phyloP scores from a whole-genome alignment of 306 rosid genomes.

The Adenanthera pavonina region DNA sequence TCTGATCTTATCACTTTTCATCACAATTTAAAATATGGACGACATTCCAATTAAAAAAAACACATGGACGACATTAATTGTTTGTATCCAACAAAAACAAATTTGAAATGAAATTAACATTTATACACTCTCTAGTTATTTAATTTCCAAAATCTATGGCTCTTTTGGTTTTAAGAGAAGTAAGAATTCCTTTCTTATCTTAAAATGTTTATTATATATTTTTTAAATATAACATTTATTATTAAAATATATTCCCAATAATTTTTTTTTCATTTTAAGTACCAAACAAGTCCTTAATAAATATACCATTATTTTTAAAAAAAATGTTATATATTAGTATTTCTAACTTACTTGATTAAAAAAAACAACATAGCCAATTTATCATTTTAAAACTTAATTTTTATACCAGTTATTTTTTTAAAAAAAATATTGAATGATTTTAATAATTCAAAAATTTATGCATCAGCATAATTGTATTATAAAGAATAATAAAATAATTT shows the following conservation, averaged over 20 bases:
- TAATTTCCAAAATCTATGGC: neutral
- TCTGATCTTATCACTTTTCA: constrained; percentile 15
- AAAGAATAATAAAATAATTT: neutral
- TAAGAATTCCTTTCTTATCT: neutral
- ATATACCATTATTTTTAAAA: too few relatives aligned
- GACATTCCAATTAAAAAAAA: neutral
- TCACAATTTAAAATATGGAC: neutral
- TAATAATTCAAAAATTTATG: neutral
- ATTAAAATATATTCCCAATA: too few relatives aligned
- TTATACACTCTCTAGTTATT: neutral
- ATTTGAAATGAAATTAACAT: neutral
- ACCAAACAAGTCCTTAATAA: too few relatives aligned
- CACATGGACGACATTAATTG: neutral
- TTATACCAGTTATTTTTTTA: too few relatives aligned
- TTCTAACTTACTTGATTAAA: too few relatives aligned
- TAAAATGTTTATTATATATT: too few relatives aligned
- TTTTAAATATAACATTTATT: too few relatives aligned
- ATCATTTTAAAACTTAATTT: too few relatives aligned
- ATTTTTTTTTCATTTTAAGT: too few relatives aligned
- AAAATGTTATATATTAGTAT: too few relatives aligned
- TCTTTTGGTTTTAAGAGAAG: neutral
- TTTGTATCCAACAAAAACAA: neutral
- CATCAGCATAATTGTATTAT: neutral
- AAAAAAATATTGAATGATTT: too few relatives aligned
- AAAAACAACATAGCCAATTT: too few relatives aligned